Percentiles rank a stretch among this genome's conserved stretches.
These are phyloP conservation scores for Jamesozyma lodderae DNA, from an alignment of 805 yeast genomes.

Conservation along the genomic window DNA sequence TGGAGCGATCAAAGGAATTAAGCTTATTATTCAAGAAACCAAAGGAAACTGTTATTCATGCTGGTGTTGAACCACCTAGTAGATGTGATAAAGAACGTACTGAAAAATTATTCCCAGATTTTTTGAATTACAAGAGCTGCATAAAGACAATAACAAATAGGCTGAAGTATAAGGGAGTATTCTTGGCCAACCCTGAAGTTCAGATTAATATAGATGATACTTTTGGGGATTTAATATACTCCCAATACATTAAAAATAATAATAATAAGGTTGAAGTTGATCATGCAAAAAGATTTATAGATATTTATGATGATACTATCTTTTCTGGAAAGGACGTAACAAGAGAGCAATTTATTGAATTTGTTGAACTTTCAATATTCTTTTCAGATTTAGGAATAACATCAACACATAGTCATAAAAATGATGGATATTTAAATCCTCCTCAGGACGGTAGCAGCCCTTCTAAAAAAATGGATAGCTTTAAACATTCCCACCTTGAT, in stretches of 20 bases:
- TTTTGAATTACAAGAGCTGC: slow-evolving; percentile 42
- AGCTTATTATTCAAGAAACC: slow-evolving; percentile 35
- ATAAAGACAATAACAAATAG: slow-evolving; percentile 53
- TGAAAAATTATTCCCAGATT: slow-evolving; percentile 32
- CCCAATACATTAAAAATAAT: slow-evolving; percentile 15
- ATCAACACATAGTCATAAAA: background rate
- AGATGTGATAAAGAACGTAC: slow-evolving; percentile 28
- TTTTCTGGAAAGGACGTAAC: slow-evolving; percentile 56
- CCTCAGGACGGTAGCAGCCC: too few species aligned
- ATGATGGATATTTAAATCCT: too few species aligned
- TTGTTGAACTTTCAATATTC: slow-evolving; percentile 40
- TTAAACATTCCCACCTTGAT: too few species aligned
- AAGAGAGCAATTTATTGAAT: slow-evolving; percentile 49
- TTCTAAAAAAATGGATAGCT: too few species aligned
- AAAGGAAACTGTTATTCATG: slow-evolving; percentile 37
- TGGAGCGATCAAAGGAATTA: slow-evolving; percentile 36
- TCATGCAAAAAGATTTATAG: slow-evolving; percentile 33
- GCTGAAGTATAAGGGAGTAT: slow-evolving; percentile 39
- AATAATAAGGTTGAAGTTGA: slow-evolving; percentile 6
- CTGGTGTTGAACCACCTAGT: slow-evolving; percentile 42
- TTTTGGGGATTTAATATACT: slow-evolving; percentile 17
- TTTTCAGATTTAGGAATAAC: slow-evolving; percentile 24
- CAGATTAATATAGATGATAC: slow-evolving; percentile 22
- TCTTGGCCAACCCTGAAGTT: slow-evolving; percentile 30
- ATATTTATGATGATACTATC: slow-evolving; percentile 56